Percentiles rank a stretch among this genome's conserved stretches.
Evolutionary conservation across 2,329 filamentous ascomycete species (phyloP).

Genomic region (Fusarium praegraminearum): DNA sequence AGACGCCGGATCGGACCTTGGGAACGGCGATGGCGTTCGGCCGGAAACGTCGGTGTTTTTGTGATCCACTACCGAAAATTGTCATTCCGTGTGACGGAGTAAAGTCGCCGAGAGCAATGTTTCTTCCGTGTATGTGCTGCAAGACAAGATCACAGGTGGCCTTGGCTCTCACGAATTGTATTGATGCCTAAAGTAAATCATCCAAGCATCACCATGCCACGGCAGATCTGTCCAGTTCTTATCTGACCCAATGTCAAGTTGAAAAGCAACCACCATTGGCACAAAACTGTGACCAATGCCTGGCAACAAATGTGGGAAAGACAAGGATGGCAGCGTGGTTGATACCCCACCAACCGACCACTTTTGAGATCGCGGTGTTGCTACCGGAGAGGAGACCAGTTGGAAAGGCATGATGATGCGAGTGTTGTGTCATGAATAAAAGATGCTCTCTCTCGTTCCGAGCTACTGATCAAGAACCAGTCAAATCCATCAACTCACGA

Average conservation of each 20-base stretch:
- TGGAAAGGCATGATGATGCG: constrained; percentile 43
- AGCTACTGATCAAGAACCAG: constrained; percentile 28
- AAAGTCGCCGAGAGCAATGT: constrained; percentile 16
- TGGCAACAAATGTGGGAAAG: constrained; percentile 25
- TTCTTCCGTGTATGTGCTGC: not conserved
- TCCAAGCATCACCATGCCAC: not conserved
- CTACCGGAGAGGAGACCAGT: constrained; percentile 28
- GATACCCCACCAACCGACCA: constrained; percentile 38
- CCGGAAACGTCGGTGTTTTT: constrained; percentile 45
- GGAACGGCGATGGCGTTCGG: constrained; percentile 24
- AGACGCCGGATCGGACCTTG: constrained; percentile 31
- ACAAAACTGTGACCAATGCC: constrained; percentile 7
- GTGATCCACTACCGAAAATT: constrained; percentile 34
- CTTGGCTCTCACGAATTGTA: not conserved
- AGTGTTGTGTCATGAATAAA: constrained; percentile 46
- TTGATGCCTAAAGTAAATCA: not conserved
- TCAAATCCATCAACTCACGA: constrained; percentile 19
- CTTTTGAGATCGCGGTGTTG: constrained; percentile 36
- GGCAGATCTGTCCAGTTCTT: not conserved
- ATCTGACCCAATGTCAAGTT: not conserved
- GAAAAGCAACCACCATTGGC: constrained; percentile 6
- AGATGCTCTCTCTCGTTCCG: constrained; percentile 25
- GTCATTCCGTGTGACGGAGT: constrained; percentile 22
- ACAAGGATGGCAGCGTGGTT: constrained; percentile 39
- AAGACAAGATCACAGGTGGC: not conserved